Evolutionary conservation across 768 basidiomycete genomes (phyloP), one percentile per base, ranked within the genome.

Genomic region (Lactifluus volemus): DNA sequence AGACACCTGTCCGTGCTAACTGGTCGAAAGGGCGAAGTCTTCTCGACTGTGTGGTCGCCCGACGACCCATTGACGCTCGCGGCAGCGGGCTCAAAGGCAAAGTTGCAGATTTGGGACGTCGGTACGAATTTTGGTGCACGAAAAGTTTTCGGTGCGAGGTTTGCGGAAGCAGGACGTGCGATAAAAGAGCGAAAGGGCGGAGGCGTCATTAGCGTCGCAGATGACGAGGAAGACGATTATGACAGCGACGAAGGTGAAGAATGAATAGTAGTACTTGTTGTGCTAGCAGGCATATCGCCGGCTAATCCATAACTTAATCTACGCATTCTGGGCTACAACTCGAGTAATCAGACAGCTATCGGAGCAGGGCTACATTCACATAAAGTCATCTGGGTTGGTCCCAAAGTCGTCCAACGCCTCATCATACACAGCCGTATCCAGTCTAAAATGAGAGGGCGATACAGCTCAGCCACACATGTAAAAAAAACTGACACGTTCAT

Each of bases 21-120:
- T 14, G 14, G 34, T 60, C n/a, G 64, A 97, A 47, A 38, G 95
- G 97, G 97, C 74, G 96, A 96, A 78, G 92, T 98, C 7, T 99
- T 99, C 75, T 89, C 94, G 6, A 79, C 87, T 0, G 78, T 81
- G 0, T 98, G 88, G 78, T 98, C 94, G 6, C 96, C 97, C 0
- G 96, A 98, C 70, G 90, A 95, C 68, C 89, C 94, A 1, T 83
- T 98, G 53, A 97, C 91, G 8, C 73, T 99, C 50, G 96, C 95
- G 3, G 94, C 93, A 3, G 96, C 89, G 34, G 97, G 97, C 12
- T 95, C 92, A 2, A 89, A 92, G 69, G 96, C 92, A 1, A 93
- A 88, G 70, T 73, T 99, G 6, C 96, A 98, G 71, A 78, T 99
- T 15, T 99, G 96, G 96, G 96, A 99, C 68, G 81, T 96, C 44